These are phyloP conservation scores for Alternaria sp. DNA, from an alignment of 2,329 filamentous ascomycete genomes.

Conservation along the genomic window DNA sequence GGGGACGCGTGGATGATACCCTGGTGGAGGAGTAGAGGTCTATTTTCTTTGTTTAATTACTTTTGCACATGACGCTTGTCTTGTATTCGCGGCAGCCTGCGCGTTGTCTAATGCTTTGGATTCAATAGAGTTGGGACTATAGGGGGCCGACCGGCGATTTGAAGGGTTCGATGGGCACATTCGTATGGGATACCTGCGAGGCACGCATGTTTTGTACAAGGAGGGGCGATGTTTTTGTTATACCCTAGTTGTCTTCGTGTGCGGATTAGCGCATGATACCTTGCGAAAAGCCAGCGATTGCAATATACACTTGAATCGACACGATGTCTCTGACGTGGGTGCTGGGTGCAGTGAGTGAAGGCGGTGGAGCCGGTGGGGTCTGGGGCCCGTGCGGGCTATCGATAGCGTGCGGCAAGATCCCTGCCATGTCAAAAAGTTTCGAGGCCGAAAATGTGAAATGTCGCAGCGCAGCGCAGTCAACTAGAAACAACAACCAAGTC, in stretches of 20 bases:
- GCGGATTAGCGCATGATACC: conserved; percentile 3
- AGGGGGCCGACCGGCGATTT: neutral
- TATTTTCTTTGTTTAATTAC: neutral
- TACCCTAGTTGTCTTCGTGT: conserved; percentile 15
- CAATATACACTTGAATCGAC: neutral
- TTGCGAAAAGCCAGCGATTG: conserved; percentile 1
- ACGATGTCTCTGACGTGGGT: neutral
- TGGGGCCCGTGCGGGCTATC: conserved; percentile 17
- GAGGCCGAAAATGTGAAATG: conserved; percentile 16
- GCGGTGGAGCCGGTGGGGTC: conserved; percentile 6
- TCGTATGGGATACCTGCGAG: conserved; percentile 1
- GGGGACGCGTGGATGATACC: conserved; percentile 34
- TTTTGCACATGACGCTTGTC: conserved; percentile 1
- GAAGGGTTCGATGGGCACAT: conserved; percentile 7
- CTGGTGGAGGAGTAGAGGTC: conserved; percentile 41
- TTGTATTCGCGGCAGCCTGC: conserved; percentile 9
- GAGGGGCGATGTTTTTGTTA: conserved; percentile 16
- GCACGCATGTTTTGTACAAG: conserved; percentile 6
- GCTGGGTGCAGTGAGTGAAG: neutral
- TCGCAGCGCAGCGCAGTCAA: neutral
- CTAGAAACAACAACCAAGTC: conserved; percentile 26
- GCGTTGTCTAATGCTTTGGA: conserved; percentile 17
- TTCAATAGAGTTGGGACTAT: conserved; percentile 8
- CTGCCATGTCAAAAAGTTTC: conserved; percentile 21
- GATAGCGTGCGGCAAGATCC: conserved; percentile 19